Evolutionary conservation across 257 asterid genomes (phyloP).

Genomic region (Plantago elongata): DNA sequence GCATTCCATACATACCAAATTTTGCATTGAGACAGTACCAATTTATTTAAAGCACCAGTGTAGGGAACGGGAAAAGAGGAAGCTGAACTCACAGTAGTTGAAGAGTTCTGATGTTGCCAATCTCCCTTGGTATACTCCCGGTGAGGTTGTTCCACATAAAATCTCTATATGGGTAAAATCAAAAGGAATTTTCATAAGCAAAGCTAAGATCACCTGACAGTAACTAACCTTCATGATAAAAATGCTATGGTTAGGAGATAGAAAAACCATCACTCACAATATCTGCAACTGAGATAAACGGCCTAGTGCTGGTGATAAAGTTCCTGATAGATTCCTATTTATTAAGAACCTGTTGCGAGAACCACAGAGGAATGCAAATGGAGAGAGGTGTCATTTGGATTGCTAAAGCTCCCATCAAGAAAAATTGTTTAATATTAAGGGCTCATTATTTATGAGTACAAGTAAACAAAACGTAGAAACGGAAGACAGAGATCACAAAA

Average conservation of each 20-base stretch:
- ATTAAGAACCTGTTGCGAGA: conserved; percentile 48
- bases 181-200: conserved; percentile 15
- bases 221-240: conserved; percentile 4
- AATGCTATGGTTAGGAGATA: not conserved
- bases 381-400: conserved; percentile 15
- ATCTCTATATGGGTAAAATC: conserved; percentile 48
- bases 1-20: not conserved
- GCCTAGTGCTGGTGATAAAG: conserved; percentile 78
- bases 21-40: conserved; percentile 4
- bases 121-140: conserved; percentile 90
- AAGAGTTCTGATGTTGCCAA: conserved; percentile 64
- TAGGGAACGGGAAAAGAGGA: conserved; percentile 5
- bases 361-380: not conserved
- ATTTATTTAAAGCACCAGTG: conserved; percentile 1
- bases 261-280: conserved; percentile 47
- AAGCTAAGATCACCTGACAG: conserved; percentile 12
- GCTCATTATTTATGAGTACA: not conserved
- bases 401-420: not conserved
- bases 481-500: not conserved
- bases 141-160: conserved; percentile 88
- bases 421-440: not conserved
- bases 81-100: conserved; percentile 55
- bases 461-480: not conserved
- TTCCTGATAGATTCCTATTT: conserved; percentile 58
- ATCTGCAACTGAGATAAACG: conserved; percentile 63